A percentile compares a stretch with the other conserved stretches of the same genome.
Evolutionary conservation across 306 rosid species (phyloP).

Genomic region (Sphenostylis stenocarpa): DNA sequence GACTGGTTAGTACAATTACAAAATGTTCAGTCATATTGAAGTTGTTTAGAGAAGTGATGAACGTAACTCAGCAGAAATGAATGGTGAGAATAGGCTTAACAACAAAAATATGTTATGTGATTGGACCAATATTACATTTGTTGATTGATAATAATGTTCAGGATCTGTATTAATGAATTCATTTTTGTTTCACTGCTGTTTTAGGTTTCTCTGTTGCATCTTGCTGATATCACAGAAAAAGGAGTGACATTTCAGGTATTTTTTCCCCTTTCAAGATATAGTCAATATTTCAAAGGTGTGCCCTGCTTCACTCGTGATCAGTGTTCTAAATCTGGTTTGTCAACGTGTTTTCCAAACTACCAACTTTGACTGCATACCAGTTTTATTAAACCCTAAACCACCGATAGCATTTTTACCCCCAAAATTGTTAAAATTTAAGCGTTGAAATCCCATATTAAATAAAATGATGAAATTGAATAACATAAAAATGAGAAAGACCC

Average conservation of each 20-base stretch:
- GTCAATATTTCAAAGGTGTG: neutral
- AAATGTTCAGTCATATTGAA: conserved; percentile 12
- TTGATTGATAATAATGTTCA: conserved; percentile 1
- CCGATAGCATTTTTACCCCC: neutral
- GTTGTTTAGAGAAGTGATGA: neutral
- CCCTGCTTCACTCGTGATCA: conserved; percentile 20
- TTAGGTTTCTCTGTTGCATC: conserved; percentile 91
- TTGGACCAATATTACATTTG: conserved; percentile 16
- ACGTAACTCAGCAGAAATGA: neutral
- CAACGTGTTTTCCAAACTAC: neutral
- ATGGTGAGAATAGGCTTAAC: conserved; percentile 12
- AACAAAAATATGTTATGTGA: conserved; percentile 17
- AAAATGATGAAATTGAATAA: too few relatives aligned
- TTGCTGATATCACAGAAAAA: conserved; percentile 95
- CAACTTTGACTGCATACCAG: neutral
- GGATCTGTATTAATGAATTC: conserved; percentile 16
- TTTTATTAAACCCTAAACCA: neutral
- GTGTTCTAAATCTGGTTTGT: conserved; percentile 12
- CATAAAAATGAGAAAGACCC: too few relatives aligned
- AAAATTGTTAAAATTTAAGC: too few relatives aligned
- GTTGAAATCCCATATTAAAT: too few relatives aligned
- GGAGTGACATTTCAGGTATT: conserved; percentile 98
- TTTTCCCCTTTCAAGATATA: neutral
- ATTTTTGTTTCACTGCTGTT: conserved; percentile 28
- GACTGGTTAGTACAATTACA: too few relatives aligned